These are phyloP conservation scores for Polygonum maritimum DNA, from an alignment of 148 eudicot species.

Conservation along the genomic window DNA sequence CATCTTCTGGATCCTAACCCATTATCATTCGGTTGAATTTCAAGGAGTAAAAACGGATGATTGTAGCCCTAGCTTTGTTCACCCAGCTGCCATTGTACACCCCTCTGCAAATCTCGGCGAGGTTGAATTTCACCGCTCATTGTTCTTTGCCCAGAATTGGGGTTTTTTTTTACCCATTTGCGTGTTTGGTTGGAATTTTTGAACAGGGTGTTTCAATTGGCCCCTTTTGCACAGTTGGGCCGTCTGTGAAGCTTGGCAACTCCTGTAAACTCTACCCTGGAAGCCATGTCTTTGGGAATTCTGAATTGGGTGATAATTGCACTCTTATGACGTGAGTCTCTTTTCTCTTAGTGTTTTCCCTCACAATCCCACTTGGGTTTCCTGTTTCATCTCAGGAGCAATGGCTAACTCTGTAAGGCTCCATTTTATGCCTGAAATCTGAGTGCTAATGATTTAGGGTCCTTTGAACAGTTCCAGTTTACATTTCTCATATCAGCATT, in stretches of 20 bases:
- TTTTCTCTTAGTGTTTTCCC: background rate
- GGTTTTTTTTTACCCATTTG: background rate
- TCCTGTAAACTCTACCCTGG: slow-evolving; percentile 81
- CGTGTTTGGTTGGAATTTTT: background rate
- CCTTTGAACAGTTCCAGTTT: too few relatives aligned
- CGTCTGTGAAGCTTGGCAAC: slow-evolving; percentile 65
- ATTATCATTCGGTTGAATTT: background rate
- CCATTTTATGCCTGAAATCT: background rate
- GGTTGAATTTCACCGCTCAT: background rate
- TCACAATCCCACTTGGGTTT: background rate
- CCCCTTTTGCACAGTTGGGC: slow-evolving; percentile 89
- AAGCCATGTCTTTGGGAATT: slow-evolving; percentile 76
- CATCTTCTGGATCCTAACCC: background rate
- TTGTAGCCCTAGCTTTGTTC: background rate
- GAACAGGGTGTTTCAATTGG: slow-evolving; percentile 86
- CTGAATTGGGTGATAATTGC: slow-evolving; percentile 79
- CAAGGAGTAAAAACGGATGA: background rate
- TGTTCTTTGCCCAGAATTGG: too few relatives aligned
- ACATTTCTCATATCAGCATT: too few relatives aligned
- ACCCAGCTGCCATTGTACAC: slow-evolving; percentile 1
- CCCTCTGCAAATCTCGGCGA: background rate
- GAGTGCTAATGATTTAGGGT: background rate
- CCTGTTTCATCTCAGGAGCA: background rate
- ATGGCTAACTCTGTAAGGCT: background rate
- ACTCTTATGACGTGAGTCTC: slow-evolving; percentile 58